These are phyloP conservation scores for Rubia occidens DNA, from an alignment of 305 asterid species.

Conservation along the genomic window DNA sequence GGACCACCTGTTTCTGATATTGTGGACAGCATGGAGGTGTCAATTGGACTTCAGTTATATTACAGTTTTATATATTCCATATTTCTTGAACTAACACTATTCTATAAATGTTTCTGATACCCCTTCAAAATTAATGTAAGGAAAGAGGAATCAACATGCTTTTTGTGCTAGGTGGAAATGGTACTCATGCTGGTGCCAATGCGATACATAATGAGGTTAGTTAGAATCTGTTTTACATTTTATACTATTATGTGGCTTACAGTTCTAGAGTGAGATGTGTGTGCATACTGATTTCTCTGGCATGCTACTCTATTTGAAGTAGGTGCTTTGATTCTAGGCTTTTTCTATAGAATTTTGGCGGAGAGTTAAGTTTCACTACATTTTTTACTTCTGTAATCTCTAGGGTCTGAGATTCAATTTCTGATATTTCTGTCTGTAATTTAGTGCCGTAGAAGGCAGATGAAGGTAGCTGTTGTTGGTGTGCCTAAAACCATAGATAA, in stretches of 20 bases:
- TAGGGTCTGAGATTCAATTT: no score
- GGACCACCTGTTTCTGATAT: slow-evolving; percentile 75
- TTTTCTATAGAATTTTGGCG: not conserved
- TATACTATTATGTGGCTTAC: not conserved
- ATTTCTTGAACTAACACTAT: not conserved
- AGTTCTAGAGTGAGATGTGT: not conserved
- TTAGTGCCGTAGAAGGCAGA: slow-evolving; percentile 61
- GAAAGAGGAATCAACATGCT: slow-evolving; percentile 91
- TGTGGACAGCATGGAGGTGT: slow-evolving; percentile 84
- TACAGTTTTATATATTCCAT: not conserved
- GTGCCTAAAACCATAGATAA: slow-evolving; percentile 98
- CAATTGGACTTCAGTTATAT: slow-evolving; percentile 6
- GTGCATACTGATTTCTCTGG: not conserved
- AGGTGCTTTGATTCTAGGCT: not conserved
- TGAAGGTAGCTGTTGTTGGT: slow-evolving; percentile 82
- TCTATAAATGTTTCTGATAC: slow-evolving; percentile 13
- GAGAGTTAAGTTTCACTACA: not conserved
- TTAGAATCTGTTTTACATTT: not conserved
- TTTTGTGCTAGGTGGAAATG: slow-evolving; percentile 95
- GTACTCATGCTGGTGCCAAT: slow-evolving; percentile 97
- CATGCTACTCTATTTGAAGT: not conserved
- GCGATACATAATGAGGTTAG: slow-evolving; percentile 90
- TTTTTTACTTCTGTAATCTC: not conserved
- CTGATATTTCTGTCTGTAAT: slow-evolving; percentile 11
- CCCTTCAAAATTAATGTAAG: slow-evolving; percentile 35